Evolutionary conservation across 225 moss, liverwort and hornwort genomes (phyloP).

Genomic region (Marchantia polymorpha): DNA sequence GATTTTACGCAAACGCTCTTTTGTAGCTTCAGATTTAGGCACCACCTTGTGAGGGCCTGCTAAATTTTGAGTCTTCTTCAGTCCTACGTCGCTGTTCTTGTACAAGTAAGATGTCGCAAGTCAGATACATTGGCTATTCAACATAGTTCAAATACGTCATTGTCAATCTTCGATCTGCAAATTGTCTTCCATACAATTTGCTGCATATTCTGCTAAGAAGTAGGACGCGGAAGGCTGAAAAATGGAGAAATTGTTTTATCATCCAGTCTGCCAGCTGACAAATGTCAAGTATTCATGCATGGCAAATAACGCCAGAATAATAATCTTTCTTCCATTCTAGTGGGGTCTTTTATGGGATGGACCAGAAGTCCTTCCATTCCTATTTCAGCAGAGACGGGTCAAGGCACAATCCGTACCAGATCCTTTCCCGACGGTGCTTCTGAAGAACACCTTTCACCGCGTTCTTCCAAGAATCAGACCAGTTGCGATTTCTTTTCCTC

Average conservation of each 20-base stretch:
- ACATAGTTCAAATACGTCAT: no score
- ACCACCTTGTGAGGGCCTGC: slow-evolving; percentile 47
- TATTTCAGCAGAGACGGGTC: not conserved
- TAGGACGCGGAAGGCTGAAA: not conserved
- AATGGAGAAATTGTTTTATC: not conserved
- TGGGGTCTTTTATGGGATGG: not conserved
- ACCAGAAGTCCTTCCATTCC: not conserved
- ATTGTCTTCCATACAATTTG: not conserved
- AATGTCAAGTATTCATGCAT: not conserved
- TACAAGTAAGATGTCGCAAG: not conserved
- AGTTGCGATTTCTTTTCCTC: slow-evolving; percentile 47
- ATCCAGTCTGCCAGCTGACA: not conserved
- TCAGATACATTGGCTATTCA: not conserved
- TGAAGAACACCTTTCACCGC: slow-evolving; percentile 72
- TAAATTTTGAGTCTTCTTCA: slow-evolving; percentile 48
- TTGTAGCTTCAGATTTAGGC: slow-evolving; percentile 77
- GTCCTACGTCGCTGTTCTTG: slow-evolving; percentile 62
- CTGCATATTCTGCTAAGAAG: not conserved
- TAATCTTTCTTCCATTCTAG: no score
- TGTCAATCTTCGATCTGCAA: no score
- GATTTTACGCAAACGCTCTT: slow-evolving; percentile 76
- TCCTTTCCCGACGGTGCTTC: slow-evolving; percentile 59
- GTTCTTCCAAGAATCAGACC: slow-evolving; percentile 89
- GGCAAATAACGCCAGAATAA: not conserved
- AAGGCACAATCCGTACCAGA: slow-evolving; percentile 29